Percentiles rank a stretch among this genome's conserved stretches.
These are phyloP conservation scores for Claviceps sorghi DNA, from an alignment of 2,329 filamentous ascomycete genomes.

Conservation along the genomic window DNA sequence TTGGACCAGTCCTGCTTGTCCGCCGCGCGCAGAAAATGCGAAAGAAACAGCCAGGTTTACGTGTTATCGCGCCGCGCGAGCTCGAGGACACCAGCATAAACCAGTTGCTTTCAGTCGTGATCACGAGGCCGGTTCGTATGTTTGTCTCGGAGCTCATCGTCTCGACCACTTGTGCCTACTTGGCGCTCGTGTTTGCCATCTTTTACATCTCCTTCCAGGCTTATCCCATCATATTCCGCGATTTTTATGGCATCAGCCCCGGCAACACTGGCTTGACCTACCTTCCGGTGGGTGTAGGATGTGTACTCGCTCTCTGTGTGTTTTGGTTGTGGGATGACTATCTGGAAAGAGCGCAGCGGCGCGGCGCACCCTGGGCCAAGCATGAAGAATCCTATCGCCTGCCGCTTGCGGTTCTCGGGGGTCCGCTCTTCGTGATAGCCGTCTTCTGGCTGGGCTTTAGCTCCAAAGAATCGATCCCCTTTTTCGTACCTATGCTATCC, in stretches of 20 bases:
- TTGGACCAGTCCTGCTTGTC: slow-evolving; percentile 43
- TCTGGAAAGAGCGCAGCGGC: slow-evolving; percentile 36
- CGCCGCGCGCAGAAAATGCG: slow-evolving; percentile 42
- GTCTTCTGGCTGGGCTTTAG: slow-evolving; percentile 53
- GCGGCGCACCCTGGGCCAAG: slow-evolving; percentile 40
- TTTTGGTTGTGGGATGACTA: slow-evolving; percentile 54
- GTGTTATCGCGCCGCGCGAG: slow-evolving; percentile 47
- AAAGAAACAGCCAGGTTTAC: slow-evolving; percentile 33
- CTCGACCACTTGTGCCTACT: slow-evolving; percentile 51
- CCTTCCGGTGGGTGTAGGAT: slow-evolving; percentile 52
- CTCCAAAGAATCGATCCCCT: slow-evolving; percentile 31
- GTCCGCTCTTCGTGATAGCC: slow-evolving; percentile 44
- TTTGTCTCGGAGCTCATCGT: slow-evolving; percentile 59
- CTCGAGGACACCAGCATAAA: slow-evolving; percentile 42
- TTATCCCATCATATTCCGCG: slow-evolving; percentile 55
- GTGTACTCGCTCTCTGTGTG: slow-evolving; percentile 40
- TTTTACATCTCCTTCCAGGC: slow-evolving; percentile 64
- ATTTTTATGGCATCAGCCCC: slow-evolving; percentile 46
- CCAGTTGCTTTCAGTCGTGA: slow-evolving; percentile 48
- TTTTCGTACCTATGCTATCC: slow-evolving; percentile 42
- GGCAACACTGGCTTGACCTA: slow-evolving; percentile 54
- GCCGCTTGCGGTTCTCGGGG: slow-evolving; percentile 58
- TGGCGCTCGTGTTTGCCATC: slow-evolving; percentile 54
- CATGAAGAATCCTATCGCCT: slow-evolving; percentile 55
- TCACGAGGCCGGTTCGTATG: slow-evolving; percentile 62